Evolutionary conservation across 176 grass and related monocot species (phyloP).

Genomic region (Musa beccarii): DNA sequence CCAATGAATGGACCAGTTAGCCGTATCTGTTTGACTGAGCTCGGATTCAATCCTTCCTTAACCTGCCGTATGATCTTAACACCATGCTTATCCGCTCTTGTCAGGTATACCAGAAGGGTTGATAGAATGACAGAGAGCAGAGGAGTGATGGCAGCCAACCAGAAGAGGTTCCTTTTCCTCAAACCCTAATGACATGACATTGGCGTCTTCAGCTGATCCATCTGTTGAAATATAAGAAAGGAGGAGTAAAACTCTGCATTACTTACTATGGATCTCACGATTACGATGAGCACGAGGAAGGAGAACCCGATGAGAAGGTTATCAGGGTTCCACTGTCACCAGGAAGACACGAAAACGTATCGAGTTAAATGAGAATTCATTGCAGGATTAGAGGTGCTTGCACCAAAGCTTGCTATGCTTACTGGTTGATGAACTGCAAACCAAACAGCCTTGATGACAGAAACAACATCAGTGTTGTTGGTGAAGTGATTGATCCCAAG

Average conservation of each 20-base stretch:
- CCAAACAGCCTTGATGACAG: slow-evolving; percentile 56
- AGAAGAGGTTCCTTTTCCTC: slow-evolving; percentile 85
- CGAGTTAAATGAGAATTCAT: background rate
- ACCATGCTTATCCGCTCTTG: slow-evolving; percentile 71
- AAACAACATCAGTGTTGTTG: slow-evolving; percentile 65
- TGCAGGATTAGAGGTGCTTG: background rate
- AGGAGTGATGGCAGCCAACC: slow-evolving; percentile 65
- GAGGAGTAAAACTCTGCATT: slow-evolving; percentile 17
- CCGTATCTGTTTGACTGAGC: slow-evolving; percentile 57
- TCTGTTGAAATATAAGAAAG: background rate
- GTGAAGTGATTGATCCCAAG: slow-evolving; percentile 69
- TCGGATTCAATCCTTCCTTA: slow-evolving; percentile 60
- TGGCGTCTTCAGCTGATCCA: background rate
- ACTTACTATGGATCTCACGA: slow-evolving; percentile 81
- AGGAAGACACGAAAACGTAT: background rate
- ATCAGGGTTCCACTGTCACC: slow-evolving; percentile 67
- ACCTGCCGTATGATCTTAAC: slow-evolving; percentile 91
- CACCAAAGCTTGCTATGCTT: slow-evolving; percentile 6
- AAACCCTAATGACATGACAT: slow-evolving; percentile 36
- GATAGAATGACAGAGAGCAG: slow-evolving; percentile 72
- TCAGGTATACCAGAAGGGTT: slow-evolving; percentile 56
- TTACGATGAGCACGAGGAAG: slow-evolving; percentile 82
- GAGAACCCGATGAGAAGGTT: slow-evolving; percentile 91
- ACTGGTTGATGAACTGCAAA: slow-evolving; percentile 50
- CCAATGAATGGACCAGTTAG: slow-evolving; percentile 38